Evolutionary conservation across 495 filamentous ascomycete species (phyloP).

Genomic region (Neurospora pannonica): DNA sequence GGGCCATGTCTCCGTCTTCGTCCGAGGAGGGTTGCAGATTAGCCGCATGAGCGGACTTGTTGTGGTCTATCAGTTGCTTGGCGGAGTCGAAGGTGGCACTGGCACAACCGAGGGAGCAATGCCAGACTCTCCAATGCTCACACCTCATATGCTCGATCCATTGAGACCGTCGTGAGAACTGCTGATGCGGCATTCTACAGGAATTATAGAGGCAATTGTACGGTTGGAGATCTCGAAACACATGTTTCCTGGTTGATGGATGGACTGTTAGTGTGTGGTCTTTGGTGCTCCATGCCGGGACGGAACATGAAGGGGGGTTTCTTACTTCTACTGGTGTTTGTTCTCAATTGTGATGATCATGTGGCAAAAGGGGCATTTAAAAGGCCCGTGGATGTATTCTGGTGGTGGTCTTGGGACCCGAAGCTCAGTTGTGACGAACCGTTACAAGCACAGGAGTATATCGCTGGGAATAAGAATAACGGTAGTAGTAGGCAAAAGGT

Average conservation of each 20-base stretch:
- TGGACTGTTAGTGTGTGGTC: too few species aligned
- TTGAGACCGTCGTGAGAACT: not conserved
- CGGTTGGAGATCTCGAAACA: constrained; percentile 17
- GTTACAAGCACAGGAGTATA: too few species aligned
- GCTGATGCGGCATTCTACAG: not conserved
- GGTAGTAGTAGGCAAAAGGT: too few species aligned
- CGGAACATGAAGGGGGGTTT: too few species aligned
- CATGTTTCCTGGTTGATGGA: constrained; percentile 12
- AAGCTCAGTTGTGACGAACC: too few species aligned
- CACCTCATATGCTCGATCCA: not conserved
- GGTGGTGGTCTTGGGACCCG: constrained; percentile 6
- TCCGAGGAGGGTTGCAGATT: too few species aligned
- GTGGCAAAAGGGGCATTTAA: constrained; percentile 25
- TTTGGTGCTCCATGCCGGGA: too few species aligned
- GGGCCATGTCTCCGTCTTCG: too few species aligned
- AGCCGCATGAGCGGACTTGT: too few species aligned
- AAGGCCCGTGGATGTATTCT: constrained; percentile 10
- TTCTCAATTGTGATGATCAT: constrained; percentile 15
- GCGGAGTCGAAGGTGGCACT: not conserved
- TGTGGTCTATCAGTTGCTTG: too few species aligned
- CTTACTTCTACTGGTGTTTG: constrained; percentile 17
- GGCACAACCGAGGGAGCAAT: not conserved
- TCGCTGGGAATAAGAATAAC: too few species aligned
- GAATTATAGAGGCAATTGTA: constrained; percentile 3
- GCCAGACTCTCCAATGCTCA: constrained; percentile 2